Conservation (phyloP, 164 flowering plant genomes). For the Vitis rupestris region DNA sequence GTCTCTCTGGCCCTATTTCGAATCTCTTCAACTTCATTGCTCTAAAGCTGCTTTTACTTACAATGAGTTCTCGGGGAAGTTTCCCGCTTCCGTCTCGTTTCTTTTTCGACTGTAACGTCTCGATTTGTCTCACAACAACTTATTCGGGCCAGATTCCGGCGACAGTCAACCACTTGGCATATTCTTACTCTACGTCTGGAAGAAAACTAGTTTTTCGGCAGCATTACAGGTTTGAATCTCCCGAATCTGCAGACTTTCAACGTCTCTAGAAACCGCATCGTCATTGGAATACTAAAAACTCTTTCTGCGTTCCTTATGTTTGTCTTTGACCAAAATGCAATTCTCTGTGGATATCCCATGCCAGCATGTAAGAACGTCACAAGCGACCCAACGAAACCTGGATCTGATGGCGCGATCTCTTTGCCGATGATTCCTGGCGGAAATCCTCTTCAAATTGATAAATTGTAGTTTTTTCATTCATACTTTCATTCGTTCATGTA, state of each 20-base stretch:
- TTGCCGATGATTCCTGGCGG: slow-evolving; percentile 25
- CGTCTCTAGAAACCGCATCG: slow-evolving; percentile 58
- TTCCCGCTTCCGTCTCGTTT: slow-evolving; percentile 42
- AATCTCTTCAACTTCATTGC: slow-evolving; percentile 58
- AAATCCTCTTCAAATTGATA: too few relatives aligned
- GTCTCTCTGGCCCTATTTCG: slow-evolving; percentile 53
- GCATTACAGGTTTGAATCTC: slow-evolving; percentile 37
- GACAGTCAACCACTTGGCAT: slow-evolving; percentile 40
- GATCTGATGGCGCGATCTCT: slow-evolving; percentile 35
- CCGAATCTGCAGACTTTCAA: slow-evolving; percentile 65
- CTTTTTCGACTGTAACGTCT: slow-evolving; percentile 58
- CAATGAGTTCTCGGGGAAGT: slow-evolving; percentile 56
- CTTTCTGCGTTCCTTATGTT: too few relatives aligned
- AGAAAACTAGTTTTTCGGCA: slow-evolving; percentile 57
- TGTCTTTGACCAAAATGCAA: too few relatives aligned
- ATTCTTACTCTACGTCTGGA: slow-evolving; percentile 71
- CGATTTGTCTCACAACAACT: slow-evolving; percentile 69
- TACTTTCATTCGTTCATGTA: too few relatives aligned
- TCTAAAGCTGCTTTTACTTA: slow-evolving; percentile 64
- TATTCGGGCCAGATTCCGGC: slow-evolving; percentile 60
- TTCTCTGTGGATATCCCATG: slow-evolving; percentile 2
- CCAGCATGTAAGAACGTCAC: slow-evolving; percentile 27
- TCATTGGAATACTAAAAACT: slow-evolving; percentile 48
- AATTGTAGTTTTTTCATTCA: too few relatives aligned
- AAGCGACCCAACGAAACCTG: slow-evolving; percentile 47